phyloP scores from a whole-genome alignment of 2,329 filamentous ascomycete genomes.

The Harringtonia lauricola region DNA sequence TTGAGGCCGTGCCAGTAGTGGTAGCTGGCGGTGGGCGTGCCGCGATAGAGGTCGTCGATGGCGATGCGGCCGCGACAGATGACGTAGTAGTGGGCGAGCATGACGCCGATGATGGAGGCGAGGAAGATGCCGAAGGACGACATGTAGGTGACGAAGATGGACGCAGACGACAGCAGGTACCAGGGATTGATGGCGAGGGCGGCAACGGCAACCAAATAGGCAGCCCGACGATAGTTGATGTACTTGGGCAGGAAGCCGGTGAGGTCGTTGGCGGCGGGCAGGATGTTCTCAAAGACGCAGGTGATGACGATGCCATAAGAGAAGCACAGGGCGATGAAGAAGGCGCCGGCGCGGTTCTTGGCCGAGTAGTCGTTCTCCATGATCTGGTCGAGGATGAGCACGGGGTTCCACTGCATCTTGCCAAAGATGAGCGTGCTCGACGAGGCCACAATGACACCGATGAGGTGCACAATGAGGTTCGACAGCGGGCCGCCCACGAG shows the following conservation, averaged over 20 bases:
- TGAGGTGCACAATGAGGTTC: conserved; percentile 23
- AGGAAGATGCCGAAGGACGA: conserved; percentile 89
- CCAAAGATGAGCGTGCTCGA: conserved; percentile 3
- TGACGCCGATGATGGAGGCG: conserved; percentile 84
- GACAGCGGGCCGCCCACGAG: conserved; percentile 27
- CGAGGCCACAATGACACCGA: conserved; percentile 18
- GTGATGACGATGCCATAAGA: conserved; percentile 74
- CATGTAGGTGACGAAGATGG: conserved; percentile 84
- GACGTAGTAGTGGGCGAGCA: conserved; percentile 77
- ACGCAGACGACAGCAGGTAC: conserved; percentile 62
- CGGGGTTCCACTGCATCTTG: conserved; percentile 52
- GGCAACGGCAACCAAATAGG: conserved; percentile 71
- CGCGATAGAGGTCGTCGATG: conserved; percentile 69
- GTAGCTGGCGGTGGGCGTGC: conserved; percentile 55
- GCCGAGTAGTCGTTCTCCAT: conserved; percentile 56
- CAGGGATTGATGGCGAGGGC: conserved; percentile 82
- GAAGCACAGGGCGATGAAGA: conserved; percentile 60
- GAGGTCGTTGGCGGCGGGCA: conserved; percentile 75
- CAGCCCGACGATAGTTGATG: conserved; percentile 76
- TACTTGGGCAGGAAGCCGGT: conserved; percentile 69
- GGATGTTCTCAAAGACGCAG: conserved; percentile 78
- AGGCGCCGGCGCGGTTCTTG: conserved; percentile 59
- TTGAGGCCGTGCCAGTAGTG: conserved; percentile 64
- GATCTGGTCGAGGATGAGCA: conserved; percentile 55
- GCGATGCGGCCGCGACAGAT: conserved; percentile 75